These are phyloP conservation scores for Coemansia sp. DNA, from an alignment of 192 early-diverging fungal species.

Conservation along the genomic window DNA sequence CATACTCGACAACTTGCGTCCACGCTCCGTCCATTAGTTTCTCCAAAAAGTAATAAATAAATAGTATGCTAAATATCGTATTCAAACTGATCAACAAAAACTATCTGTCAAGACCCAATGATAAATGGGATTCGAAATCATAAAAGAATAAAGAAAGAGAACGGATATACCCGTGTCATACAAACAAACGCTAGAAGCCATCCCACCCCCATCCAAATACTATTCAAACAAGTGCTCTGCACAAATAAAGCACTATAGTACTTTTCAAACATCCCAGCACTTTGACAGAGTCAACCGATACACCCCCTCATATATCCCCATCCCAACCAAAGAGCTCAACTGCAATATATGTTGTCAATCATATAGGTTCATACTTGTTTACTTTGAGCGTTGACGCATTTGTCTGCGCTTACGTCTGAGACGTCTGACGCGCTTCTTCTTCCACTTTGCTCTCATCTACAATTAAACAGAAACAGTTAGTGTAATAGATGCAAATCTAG, in stretches of 20 bases:
- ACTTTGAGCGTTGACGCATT: slow-evolving; percentile 69
- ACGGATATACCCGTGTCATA: too few species aligned
- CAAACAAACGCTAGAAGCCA: too few species aligned
- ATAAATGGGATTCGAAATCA: background rate
- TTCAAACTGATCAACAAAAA: slow-evolving; percentile 11
- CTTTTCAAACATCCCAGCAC: too few species aligned
- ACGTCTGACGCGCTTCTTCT: slow-evolving; percentile 70
- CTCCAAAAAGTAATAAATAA: slow-evolving; percentile 1
- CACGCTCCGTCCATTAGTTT: slow-evolving; percentile 11
- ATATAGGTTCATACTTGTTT: slow-evolving; percentile 17
- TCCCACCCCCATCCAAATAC: too few species aligned
- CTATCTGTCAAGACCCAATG: background rate
- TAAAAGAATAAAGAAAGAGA: background rate
- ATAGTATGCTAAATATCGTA: slow-evolving; percentile 2
- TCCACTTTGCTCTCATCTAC: slow-evolving; percentile 73
- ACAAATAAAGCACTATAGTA: too few species aligned
- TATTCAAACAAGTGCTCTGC: too few species aligned
- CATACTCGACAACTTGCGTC: slow-evolving; percentile 17
- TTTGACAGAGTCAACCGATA: too few species aligned
- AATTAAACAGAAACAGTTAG: background rate
- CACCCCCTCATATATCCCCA: too few species aligned
- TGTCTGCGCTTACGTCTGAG: slow-evolving; percentile 76
- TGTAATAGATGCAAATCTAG: background rate
- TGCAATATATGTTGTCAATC: background rate
- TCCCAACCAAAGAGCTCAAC: too few species aligned